Base-by-base conservation (phyloP, 768 basidiomycete species). In the Sporobolomyces phaffii region DNA sequence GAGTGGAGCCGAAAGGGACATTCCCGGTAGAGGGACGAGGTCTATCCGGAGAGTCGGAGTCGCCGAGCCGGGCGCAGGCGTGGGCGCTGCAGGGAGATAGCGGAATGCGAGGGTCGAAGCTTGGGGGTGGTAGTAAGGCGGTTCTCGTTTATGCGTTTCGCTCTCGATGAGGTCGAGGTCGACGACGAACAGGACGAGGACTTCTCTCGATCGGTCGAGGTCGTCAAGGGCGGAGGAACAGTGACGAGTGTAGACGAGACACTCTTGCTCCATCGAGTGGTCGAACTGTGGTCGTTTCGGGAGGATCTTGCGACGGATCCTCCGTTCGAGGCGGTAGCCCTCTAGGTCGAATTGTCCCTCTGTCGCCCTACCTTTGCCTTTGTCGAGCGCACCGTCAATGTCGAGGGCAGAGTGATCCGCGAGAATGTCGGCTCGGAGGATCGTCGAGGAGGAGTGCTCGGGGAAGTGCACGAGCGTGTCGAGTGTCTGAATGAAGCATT, bases 51-150 rank as follows among this genome's bases (percentile, higher is more conserved):
- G 57, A 1, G 61, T 28, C 2, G 62, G 5, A 0, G 57, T 20
- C 0, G 51, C 26, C 53, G 34, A 54, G 36, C 34, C 13, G n/a
- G 52, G 33, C 20, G 33, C 15, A 7, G 50, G 7, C 0, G 62
- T 48, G 22, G 34, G 65, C 14, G 53, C 13, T 9, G 61, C 74
- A 9, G 77, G 50, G 60, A 88, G 65, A 76, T 86, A 91, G n/a
- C 85, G 84, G 75, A 93, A 91, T 0, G 89, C 91, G 38, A 98
- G 80, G 65, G 88, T 87, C 4, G 77, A 78, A 13, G 94, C 89
- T 2, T 86, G 74, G 1, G 94, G 94, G 73, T 98, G 92, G 73
- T 94, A 97, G 75, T 90, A 97, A 0, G 94, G 94, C 3, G 96
- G 65, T 8, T 76, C 75, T 78, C 1, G 79, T 60, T 4, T 28